phyloP scores from a whole-genome alignment of 2,329 filamentous ascomycete species.

The Penicillium digitatum region DNA sequence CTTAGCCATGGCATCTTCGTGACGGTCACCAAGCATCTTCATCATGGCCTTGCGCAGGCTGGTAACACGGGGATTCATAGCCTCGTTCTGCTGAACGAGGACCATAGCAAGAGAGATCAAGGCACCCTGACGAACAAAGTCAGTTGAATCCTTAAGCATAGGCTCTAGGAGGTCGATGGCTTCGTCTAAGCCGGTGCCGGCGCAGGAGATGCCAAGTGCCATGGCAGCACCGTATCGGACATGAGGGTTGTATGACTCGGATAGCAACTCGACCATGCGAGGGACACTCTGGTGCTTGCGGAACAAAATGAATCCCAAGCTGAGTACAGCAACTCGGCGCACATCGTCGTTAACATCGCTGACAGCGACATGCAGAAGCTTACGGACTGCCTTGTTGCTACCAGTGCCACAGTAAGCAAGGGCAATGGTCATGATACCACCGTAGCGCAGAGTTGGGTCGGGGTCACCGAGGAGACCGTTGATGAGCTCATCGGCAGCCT shows the following conservation, averaged over 20 bases:
- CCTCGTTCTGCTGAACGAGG: slow-evolving; percentile 98
- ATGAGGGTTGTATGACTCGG: slow-evolving; percentile 98
- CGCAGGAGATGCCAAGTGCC: slow-evolving; percentile 96
- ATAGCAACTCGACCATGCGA: slow-evolving; percentile 96
- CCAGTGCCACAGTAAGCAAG: slow-evolving; percentile 95
- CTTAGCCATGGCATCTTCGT: slow-evolving; percentile 99
- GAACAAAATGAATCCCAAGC: slow-evolving; percentile 96
- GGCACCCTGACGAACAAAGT: slow-evolving; percentile 96
- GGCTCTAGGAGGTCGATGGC: slow-evolving; percentile 95
- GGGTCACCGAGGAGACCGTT: slow-evolving; percentile 90
- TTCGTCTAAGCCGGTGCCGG: slow-evolving; percentile 91
- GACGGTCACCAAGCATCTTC: slow-evolving; percentile 89
- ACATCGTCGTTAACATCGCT: slow-evolving; percentile 98
- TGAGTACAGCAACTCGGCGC: slow-evolving; percentile 92
- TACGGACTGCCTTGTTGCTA: slow-evolving; percentile 97
- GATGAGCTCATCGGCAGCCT: slow-evolving; percentile 90
- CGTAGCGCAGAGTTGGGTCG: slow-evolving; percentile 88
- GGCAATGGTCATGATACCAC: slow-evolving; percentile 97
- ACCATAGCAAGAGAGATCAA: slow-evolving; percentile 96
- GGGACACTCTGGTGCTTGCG: slow-evolving; percentile 94
- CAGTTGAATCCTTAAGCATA: slow-evolving; percentile 98
- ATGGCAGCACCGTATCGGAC: slow-evolving; percentile 97
- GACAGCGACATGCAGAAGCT: slow-evolving; percentile 90
- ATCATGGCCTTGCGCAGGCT: slow-evolving; percentile 87
- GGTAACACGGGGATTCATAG: slow-evolving; percentile 94